phyloP scores from a whole-genome alignment of 352 stramenopile genomes.

The Salisapilia sapeloensis region DNA sequence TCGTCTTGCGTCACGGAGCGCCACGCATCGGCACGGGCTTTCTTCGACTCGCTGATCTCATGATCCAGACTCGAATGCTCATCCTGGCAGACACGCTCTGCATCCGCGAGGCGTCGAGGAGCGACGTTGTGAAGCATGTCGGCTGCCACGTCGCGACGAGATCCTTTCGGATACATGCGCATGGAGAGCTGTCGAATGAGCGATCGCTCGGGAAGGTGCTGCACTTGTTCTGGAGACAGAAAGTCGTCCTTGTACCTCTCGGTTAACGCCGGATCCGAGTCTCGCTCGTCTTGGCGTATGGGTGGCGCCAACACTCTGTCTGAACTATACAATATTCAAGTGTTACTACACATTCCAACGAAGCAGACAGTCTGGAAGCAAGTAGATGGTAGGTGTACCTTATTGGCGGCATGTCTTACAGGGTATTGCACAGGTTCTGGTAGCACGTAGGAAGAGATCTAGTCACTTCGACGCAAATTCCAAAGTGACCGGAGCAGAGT shows the following conservation, averaged over 20 bases:
- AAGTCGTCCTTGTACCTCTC: not conserved
- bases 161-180: conserved; percentile 53
- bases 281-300: no score
- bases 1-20: conserved; percentile 61
- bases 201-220: conserved; percentile 30
- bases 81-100: conserved; percentile 22
- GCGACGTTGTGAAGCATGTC: conserved; percentile 50
- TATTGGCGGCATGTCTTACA: no score
- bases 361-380: no score
- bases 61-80: conserved; percentile 36
- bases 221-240: conserved; percentile 4
- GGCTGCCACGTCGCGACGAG: conserved; percentile 39
- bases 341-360: no score
- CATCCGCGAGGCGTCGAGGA: conserved; percentile 32
- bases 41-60: conserved; percentile 38
- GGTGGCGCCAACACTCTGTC: no score
- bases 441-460: no score
- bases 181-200: conserved; percentile 65
- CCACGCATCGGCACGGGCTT: conserved; percentile 57
- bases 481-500: no score
- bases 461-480: no score
- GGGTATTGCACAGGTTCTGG: no score
- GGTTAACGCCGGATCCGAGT: no score
- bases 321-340: no score
- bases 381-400: no score